A percentile compares a stretch with the other conserved stretches of the same genome.
phyloP scores from a whole-genome alignment of 805 yeast genomes.

The Lachancea dasiensis region DNA sequence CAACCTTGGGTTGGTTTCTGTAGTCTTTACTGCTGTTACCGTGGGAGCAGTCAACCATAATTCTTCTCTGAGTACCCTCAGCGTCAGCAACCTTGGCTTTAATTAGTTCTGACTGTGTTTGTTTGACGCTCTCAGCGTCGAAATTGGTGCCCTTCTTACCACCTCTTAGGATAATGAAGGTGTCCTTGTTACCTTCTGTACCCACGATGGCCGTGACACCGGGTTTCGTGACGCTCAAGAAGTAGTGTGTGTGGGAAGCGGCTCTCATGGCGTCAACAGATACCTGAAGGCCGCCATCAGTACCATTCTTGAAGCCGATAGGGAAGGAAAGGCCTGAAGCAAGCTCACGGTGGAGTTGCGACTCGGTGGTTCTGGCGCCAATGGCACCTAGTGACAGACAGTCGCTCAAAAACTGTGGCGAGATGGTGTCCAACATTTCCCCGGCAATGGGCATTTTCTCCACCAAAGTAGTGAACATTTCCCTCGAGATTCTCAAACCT shows the following conservation, averaged over 20 bases:
- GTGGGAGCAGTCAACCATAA: conserved; percentile 97
- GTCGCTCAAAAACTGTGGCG: conserved; percentile 93
- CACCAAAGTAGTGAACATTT: conserved; percentile 78
- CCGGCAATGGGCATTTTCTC: conserved; percentile 87
- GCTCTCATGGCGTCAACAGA: conserved; percentile 93
- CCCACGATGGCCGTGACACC: conserved; percentile 96
- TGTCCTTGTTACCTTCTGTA: conserved; percentile 86
- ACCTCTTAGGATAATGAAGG: conserved; percentile 91
- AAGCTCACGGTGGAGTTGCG: conserved; percentile 93
- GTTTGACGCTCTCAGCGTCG: conserved; percentile 66
- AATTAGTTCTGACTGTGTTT: conserved; percentile 55
- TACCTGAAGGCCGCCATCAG: conserved; percentile 92
- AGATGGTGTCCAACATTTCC: conserved; percentile 96
- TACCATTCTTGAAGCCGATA: conserved; percentile 96
- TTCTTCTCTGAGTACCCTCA: conserved; percentile 46
- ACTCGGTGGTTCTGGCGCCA: conserved; percentile 98
- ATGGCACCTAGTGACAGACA: conserved; percentile 94
- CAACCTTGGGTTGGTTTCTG: conserved; percentile 89
- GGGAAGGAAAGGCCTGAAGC: conserved; percentile 98
- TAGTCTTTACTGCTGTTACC: conserved; percentile 91
- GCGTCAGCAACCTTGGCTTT: conserved; percentile 45
- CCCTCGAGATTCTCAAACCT: conserved; percentile 85
- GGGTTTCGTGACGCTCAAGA: conserved; percentile 89
- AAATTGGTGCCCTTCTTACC: conserved; percentile 91
- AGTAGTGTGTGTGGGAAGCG: conserved; percentile 89